Conservation (phyloP, 225 moss, liverwort and hornwort genomes). For the Pleurozium schreberi region DNA sequence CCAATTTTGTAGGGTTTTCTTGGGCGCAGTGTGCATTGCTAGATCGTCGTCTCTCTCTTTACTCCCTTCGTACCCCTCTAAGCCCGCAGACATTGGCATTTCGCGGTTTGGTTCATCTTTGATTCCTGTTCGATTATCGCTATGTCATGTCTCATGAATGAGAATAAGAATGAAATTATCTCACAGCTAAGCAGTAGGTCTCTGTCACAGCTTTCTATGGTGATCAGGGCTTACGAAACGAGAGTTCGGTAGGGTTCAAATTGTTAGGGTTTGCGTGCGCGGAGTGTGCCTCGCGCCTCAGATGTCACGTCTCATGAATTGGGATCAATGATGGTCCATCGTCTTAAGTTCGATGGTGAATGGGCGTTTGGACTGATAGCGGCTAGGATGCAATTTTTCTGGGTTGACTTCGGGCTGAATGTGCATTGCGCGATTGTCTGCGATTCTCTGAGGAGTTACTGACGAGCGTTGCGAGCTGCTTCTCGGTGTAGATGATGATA, state of each 20-base stretch:
- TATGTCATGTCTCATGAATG: background rate
- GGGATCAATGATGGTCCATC: background rate
- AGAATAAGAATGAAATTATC: background rate
- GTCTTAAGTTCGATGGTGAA: background rate
- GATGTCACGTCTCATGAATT: background rate
- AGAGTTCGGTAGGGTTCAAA: background rate
- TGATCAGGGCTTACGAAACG: background rate
- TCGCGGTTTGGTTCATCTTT: too few species aligned
- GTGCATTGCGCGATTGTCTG: background rate
- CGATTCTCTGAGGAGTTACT: background rate
- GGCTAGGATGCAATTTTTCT: background rate
- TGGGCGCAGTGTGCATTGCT: background rate
- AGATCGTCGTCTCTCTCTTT: background rate
- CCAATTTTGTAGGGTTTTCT: background rate
- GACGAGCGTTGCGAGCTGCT: background rate
- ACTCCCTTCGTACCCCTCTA: too few species aligned
- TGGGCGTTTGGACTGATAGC: background rate
- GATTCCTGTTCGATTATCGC: background rate
- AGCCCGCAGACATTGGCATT: background rate
- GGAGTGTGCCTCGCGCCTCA: background rate
- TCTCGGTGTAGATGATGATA: background rate
- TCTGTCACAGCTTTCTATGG: background rate
- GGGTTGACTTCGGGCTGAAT: background rate
- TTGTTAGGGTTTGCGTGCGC: background rate
- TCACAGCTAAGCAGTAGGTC: background rate